phyloP scores from a whole-genome alignment of 306 rosid species.

The Vigna reflexopilosa region DNA sequence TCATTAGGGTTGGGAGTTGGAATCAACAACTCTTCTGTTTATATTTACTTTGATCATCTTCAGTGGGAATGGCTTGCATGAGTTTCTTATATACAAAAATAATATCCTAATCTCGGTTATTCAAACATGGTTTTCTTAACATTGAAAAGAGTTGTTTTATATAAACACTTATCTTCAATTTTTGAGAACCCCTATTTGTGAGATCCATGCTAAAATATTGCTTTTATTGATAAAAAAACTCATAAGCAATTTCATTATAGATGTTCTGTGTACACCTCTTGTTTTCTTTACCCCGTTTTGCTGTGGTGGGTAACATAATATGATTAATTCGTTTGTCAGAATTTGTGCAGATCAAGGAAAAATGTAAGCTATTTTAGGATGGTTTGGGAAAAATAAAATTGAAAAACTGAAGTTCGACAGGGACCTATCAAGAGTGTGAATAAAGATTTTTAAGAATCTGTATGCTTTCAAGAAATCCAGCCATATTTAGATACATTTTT shows the following conservation, averaged over 20 bases:
- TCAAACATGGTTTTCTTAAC: too few species aligned
- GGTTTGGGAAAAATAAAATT: not conserved
- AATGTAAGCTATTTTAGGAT: not conserved
- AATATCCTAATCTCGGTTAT: too few species aligned
- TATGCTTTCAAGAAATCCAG: constrained; percentile 17
- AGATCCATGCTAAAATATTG: too few species aligned
- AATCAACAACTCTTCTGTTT: not conserved
- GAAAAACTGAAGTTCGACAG: constrained; percentile 1
- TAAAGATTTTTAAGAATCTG: not conserved
- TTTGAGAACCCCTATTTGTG: too few species aligned
- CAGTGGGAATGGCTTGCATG: too few species aligned
- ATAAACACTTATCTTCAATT: too few species aligned
- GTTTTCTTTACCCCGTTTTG: not conserved
- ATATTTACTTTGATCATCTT: not conserved
- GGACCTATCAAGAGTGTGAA: not conserved
- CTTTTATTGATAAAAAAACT: too few species aligned
- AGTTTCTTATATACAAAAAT: too few species aligned
- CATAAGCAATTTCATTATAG: too few species aligned
- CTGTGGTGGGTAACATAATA: not conserved
- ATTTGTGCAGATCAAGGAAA: not conserved
- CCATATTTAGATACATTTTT: not conserved
- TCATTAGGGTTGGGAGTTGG: constrained; percentile 25
- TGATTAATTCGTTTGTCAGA: not conserved
- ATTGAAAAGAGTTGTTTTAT: too few species aligned
- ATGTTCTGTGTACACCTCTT: not conserved